Base-by-base conservation (phyloP, 139 green algal genomes). In the Chlorella sp. region DNA sequence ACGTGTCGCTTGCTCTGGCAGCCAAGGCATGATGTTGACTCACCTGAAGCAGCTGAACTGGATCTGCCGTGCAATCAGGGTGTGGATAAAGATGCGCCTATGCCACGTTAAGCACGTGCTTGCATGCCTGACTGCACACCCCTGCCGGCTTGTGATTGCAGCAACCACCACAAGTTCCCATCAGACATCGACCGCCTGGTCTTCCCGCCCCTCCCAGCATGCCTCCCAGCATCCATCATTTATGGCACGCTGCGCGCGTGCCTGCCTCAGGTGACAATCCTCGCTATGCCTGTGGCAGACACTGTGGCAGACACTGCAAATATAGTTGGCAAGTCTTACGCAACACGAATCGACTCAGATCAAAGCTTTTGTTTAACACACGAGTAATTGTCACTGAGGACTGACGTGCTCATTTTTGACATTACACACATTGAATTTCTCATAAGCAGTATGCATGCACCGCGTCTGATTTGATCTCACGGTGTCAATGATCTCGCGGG, bases 91-190 rank as follows among this genome's bases (percentile, higher is more conserved):
- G 1, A 15, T 37, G 18, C 68, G 18, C 21, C 3, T 37, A 7
- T 28, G 69, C 69, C 30, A 24, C 21, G 21, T 22, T 76, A 3
- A 18, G 15, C 76, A 57, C 73, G 15, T 24, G 32, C 73, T 22
- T 30, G 32, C 73, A 80, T 30, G 15, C 12, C 28, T 37, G 7
- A n/a, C 48, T n/a, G 11, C 18, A 22, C 75, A 53, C 34, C 36
- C 15, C 16, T 81, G n/a, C 77, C 3, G 24, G 37, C 48, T 57
- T 60, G 36, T 4, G 11, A 16, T 22, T 5, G 66, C 83, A 88
- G 84, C 42, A 79, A 79, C 90, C 98, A 99, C 90, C 98, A 99
- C 95, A 99, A 99, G 94, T 98, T 94, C 86, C 98, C 98, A 9
- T 92, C 94, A 81, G 98, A 99, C 89, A 79, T 82, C n/a, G 77